Base-by-base conservation (phyloP, 805 yeast genomes). In the Pichia rugopelliculosa region DNA sequence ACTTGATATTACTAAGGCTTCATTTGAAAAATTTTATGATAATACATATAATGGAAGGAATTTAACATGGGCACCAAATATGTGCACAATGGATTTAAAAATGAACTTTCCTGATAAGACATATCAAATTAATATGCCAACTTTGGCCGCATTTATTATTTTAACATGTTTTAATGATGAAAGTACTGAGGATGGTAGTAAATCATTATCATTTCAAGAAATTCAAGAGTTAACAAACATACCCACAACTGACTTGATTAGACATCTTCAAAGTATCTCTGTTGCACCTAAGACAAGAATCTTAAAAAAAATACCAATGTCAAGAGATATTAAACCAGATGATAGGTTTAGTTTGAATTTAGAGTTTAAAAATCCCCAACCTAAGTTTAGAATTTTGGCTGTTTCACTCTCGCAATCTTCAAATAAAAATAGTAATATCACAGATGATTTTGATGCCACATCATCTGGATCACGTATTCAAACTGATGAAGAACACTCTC, bases 241-340 rank as follows among this genome's bases (percentile, higher is more conserved):
- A 3, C 93, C 96, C 0, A 77, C 74, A 27, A 64, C 68, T 2
- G 98, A 91, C 55, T 70, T 91, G 36, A 72, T 75, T 18, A 74
- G 96, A 48, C 91, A 88, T 50, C 66, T 93, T 46, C 86, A 52
- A 39, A 87, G 96, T 1, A 76, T 93, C 26, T 80, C 95, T 0
- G 85, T 89, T 39, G 91, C 95, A 0, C 88, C 95, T 4, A 75
- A 83, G 53, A 80, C 88, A 51, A 74, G 93, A 51, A 70, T 91
- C n/a, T 67, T 91, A 53, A 69, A 72, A 26, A 91, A 89, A 59
- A 70, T 61, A 18, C 96, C 96, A 9, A 77, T 78, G 84, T 72
- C 87, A 0, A 84, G 79, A 52, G 87, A 80, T 3, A 79, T 89
- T 27, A 76, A 75, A 42, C 70, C 75, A 2, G 67, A 66, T 7